phyloP scores from a whole-genome alignment of 352 stramenopile genomes.

The Pythium diclinum region DNA sequence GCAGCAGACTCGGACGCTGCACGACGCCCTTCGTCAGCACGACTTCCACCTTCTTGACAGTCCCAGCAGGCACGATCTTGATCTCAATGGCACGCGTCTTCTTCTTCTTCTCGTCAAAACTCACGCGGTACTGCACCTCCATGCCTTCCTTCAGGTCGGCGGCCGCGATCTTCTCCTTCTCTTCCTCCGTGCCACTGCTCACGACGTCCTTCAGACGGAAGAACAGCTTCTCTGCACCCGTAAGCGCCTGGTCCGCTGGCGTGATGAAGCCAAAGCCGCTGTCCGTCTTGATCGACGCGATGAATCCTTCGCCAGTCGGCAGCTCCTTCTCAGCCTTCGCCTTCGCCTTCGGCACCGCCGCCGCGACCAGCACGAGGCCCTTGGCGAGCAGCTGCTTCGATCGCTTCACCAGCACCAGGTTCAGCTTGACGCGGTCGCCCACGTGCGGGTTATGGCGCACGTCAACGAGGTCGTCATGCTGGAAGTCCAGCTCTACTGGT shows the following conservation, averaged over 20 bases:
- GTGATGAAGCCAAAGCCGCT: conserved; percentile 78
- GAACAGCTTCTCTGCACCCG: conserved; percentile 62
- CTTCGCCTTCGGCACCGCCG: conserved; percentile 22
- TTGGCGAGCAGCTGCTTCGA: conserved; percentile 67
- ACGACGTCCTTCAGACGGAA: conserved; percentile 80
- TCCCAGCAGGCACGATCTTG: conserved; percentile 49
- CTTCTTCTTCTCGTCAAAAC: conserved; percentile 73
- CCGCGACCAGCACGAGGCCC: conserved; percentile 41
- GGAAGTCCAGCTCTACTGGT: conserved; percentile 43
- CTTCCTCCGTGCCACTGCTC: conserved; percentile 34
- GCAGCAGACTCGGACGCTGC: conserved; percentile 55
- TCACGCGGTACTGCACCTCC: conserved; percentile 61
- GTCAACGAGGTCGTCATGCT: conserved; percentile 53
- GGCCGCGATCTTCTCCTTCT: not conserved
- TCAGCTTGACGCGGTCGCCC: conserved; percentile 60
- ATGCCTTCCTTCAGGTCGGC: conserved; percentile 65
- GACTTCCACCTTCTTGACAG: conserved; percentile 46
- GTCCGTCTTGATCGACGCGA: conserved; percentile 59
- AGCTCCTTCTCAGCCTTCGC: conserved; percentile 19
- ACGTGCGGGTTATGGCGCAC: conserved; percentile 65
- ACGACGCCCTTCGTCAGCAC: conserved; percentile 50
- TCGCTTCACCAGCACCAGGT: conserved; percentile 57
- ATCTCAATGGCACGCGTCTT: conserved; percentile 55
- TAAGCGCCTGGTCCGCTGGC: conserved; percentile 36
- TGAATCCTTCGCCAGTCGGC: conserved; percentile 51